Evolutionary conservation across 306 rosid genomes (phyloP), one percentile per base, ranked within the genome.

Genomic region (Quercus rubra): DNA sequence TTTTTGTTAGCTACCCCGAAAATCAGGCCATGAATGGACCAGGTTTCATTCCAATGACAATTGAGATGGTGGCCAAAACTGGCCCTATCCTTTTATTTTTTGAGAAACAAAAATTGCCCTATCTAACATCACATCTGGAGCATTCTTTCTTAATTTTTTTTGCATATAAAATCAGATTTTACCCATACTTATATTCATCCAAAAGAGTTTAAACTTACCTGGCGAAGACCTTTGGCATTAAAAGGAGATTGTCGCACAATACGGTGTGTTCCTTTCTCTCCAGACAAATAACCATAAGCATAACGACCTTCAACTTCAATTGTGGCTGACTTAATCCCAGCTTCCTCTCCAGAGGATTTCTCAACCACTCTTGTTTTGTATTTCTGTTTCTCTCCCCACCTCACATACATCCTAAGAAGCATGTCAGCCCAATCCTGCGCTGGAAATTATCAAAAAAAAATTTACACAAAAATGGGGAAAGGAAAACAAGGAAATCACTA

Each of bases 381-480:
- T 83, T 87, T 91, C 74, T 94, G 97, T 78, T 92, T 92, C 84
- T 94, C 99, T 83, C 90, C 91, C 99, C 99, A 92, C 84, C 99
- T 91, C 78, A 89, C 64, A 80, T 94, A 92, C 99, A 94, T 94
- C 86, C 99, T 91, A 75, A 94, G 95, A 83, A 94, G 94, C 97
- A 94, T 94, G 88, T 94, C 97, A 15, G 97, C 97, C 97, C 97
- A 94, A 81, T 94, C 99, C 99, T 94, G 97, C 91, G 85, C 97
- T 94, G 93, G 75, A 87, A 76, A 85, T 79, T 51, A 87, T 87
- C 85, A 84, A 84, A 75, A 85, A 74, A 41, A 75, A 55, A 79
- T 84, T 87, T 68, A 59, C 74, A 82, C 82, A 77, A 75, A 74
- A 76, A 82, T 77, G 56, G 78, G 73, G 63, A 68, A 73, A 68